phyloP scores from a whole-genome alignment of 805 yeast genomes.

The Kazachstania kunashirensis region DNA sequence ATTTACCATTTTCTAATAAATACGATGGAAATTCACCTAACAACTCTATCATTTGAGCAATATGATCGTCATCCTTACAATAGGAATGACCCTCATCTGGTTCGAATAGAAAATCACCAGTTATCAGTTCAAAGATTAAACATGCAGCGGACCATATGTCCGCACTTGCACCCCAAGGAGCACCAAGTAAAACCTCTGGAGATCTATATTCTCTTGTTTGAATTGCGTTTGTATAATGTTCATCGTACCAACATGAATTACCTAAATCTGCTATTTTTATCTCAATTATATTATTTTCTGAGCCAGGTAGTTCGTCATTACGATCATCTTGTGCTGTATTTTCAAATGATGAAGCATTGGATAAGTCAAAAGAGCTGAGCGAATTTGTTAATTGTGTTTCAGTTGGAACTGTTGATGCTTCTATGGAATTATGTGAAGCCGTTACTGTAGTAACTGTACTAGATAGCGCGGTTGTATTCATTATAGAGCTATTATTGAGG shows the following conservation, averaged over 20 bases:
- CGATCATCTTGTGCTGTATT: not conserved
- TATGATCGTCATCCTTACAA: conserved; percentile 87
- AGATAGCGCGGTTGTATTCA: not conserved
- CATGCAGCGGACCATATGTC: conserved; percentile 97
- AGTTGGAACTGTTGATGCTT: not conserved
- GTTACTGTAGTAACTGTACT: no score
- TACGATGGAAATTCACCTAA: conserved; percentile 58
- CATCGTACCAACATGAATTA: conserved; percentile 74
- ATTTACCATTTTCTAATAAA: conserved; percentile 49
- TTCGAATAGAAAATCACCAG: conserved; percentile 92
- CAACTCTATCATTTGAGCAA: conserved; percentile 88
- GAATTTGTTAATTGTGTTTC: conserved; percentile 26
- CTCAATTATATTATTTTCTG: conserved; percentile 44
- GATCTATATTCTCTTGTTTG: conserved; percentile 90
- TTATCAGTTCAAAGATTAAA: conserved; percentile 76
- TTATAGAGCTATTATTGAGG: not conserved
- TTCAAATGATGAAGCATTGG: conserved; percentile 7
- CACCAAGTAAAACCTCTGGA: conserved; percentile 76
- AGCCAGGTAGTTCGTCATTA: not conserved
- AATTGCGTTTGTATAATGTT: conserved; percentile 79
- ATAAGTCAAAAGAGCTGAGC: conserved; percentile 32
- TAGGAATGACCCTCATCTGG: conserved; percentile 69
- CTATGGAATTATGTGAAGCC: not conserved
- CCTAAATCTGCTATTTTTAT: conserved; percentile 92
- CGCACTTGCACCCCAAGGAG: conserved; percentile 88